Percentiles rank a stretch among this genome's conserved stretches.
phyloP scores from a whole-genome alignment of 495 filamentous ascomycete species.

The Aspergillus carlsbadensis region DNA sequence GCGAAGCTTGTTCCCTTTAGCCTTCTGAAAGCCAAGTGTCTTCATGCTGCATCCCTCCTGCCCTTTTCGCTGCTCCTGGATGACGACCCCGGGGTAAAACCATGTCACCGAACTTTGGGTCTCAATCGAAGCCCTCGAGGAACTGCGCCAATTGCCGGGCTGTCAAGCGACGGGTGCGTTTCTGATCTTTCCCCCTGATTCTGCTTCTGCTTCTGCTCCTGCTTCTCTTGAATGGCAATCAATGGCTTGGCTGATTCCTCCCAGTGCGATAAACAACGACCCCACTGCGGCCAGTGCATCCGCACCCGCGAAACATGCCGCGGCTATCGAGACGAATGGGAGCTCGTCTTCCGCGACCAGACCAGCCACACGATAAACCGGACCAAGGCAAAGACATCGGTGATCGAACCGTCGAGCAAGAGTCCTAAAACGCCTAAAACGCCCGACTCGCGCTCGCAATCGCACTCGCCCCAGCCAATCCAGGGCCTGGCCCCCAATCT shows the following conservation, averaged over 20 bases:
- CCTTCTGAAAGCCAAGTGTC: not conserved
- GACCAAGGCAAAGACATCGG: constrained; percentile 12
- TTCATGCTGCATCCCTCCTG: not conserved
- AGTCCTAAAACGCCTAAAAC: constrained; percentile 9
- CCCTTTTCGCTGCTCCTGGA: not conserved
- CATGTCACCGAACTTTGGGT: too few relatives aligned
- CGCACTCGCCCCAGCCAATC: not conserved
- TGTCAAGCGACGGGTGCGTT: constrained; percentile 23
- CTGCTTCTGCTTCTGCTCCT: too few relatives aligned
- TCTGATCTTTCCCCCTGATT: not conserved
- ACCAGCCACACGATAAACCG: constrained; percentile 26
- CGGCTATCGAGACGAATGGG: constrained; percentile 32
- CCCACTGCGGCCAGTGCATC: constrained; percentile 32
- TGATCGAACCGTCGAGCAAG: too few relatives aligned
- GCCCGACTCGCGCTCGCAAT: not conserved
- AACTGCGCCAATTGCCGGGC: constrained; percentile 23
- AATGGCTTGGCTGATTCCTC: not conserved
- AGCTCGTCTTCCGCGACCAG: constrained; percentile 23
- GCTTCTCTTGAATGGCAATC: too few relatives aligned
- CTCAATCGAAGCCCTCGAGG: constrained; percentile 13
- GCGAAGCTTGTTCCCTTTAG: not conserved
- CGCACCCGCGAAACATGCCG: constrained; percentile 25
- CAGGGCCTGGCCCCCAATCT: constrained; percentile 16
- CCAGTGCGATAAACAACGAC: constrained; percentile 29
- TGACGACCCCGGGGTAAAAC: not conserved